These are phyloP conservation scores for Chrysanthemum makinoi DNA, from an alignment of 129 eudicot genomes.

Conservation along the genomic window DNA sequence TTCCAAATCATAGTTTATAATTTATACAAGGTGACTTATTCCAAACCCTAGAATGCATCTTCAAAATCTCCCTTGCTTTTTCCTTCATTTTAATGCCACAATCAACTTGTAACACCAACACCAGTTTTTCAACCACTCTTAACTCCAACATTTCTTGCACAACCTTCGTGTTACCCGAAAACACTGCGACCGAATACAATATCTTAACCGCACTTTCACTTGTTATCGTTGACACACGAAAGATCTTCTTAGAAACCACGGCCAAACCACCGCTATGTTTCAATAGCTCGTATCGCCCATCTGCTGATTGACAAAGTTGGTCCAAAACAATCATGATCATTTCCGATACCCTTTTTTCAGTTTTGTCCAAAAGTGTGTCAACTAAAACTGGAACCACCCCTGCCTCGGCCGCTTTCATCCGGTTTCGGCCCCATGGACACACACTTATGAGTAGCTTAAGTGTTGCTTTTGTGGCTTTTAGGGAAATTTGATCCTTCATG, in stretches of 20 bases:
- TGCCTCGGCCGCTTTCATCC: conserved; percentile 48
- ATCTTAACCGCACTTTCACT: conserved; percentile 60
- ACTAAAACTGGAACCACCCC: conserved; percentile 42
- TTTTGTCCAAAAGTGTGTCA: conserved; percentile 41
- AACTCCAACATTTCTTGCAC: conserved; percentile 60
- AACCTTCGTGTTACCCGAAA: conserved; percentile 37
- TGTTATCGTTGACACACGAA: conserved; percentile 51
- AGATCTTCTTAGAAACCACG: conserved; percentile 65
- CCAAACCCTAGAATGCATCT: conserved; percentile 57
- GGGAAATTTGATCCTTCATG: conserved; percentile 44
- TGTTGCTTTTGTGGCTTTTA: conserved; percentile 52
- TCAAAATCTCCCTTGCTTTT: conserved; percentile 56
- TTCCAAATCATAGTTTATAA: neutral
- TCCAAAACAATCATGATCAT: conserved; percentile 51
- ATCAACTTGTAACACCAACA: conserved; percentile 56
- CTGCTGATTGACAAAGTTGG: conserved; percentile 51
- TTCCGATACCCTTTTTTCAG: conserved; percentile 45
- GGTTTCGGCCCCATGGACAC: conserved; percentile 59
- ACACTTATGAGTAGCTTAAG: conserved; percentile 38
- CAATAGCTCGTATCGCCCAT: conserved; percentile 58
- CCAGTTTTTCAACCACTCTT: conserved; percentile 56
- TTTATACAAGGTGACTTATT: conserved; percentile 57
- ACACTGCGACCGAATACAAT: conserved; percentile 45
- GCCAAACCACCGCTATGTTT: conserved; percentile 63
- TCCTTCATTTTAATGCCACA: conserved; percentile 62